phyloP scores from a whole-genome alignment of 306 rosid species.

The Vigna trinervia region DNA sequence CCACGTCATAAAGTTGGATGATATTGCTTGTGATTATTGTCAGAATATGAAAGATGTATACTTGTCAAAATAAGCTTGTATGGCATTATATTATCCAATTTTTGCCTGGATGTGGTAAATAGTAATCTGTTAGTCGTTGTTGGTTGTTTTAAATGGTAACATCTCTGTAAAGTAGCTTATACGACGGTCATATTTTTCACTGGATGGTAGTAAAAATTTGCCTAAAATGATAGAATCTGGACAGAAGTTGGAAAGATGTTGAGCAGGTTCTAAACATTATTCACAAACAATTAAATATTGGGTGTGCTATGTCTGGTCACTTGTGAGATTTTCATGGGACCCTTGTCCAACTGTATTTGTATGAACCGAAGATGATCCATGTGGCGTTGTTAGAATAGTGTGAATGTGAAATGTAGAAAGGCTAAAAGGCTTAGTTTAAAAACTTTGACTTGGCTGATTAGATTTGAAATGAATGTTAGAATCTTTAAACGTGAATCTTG shows the following conservation, averaged over 20 bases:
- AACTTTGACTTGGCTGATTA: background rate
- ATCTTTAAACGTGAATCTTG: background rate
- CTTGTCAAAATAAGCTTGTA: background rate
- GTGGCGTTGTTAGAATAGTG: background rate
- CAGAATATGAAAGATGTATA: too few relatives aligned
- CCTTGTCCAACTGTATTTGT: background rate
- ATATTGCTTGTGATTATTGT: background rate
- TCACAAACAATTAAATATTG: background rate
- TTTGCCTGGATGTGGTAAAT: background rate
- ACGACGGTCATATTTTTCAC: background rate
- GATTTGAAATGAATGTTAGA: background rate
- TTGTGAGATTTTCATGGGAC: constrained; percentile 30
- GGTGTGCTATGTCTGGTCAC: constrained; percentile 3
- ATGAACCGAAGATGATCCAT: background rate
- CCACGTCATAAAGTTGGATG: background rate
- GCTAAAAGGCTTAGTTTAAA: background rate
- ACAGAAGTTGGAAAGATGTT: background rate
- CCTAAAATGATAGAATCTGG: background rate
- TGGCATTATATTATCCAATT: background rate
- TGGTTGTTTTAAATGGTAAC: constrained; percentile 3
- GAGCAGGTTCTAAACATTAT: background rate
- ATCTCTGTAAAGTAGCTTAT: background rate
- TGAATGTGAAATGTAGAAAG: constrained; percentile 4
- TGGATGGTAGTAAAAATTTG: background rate
- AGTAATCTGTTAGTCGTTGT: background rate